Base-by-base conservation (phyloP, 495 filamentous ascomycete genomes). In the Penicillium cataractarum region DNA sequence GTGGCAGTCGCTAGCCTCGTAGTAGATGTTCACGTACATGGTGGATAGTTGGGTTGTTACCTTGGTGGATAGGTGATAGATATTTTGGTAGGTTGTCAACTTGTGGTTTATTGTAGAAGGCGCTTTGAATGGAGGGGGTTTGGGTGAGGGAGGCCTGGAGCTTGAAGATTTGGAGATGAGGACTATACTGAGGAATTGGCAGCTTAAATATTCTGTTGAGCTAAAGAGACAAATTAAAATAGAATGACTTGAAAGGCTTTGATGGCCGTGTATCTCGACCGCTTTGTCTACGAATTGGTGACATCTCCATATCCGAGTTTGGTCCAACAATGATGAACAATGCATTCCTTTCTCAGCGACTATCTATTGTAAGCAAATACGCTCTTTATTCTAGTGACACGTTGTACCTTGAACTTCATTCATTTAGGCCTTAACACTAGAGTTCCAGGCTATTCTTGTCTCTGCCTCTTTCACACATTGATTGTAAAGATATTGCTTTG, bases 21-120 rank as follows among this genome's bases (percentile, higher is more conserved):
- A 52, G 29, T 52, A 32, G 3, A 52, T 32, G 49, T 52, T 52
- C 13, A 52, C 49, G 27, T n/a, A 52, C 49, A 52, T 52, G 0
- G 24, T 32, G 12, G 2, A 15, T 19, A 32, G 8, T 5, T 32
- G 3, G 27, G 3, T 29, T 32, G 26, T 31, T 12, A 5, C 22
- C 12, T 46, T 46, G 42, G 3, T 8, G 39, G 9, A 46, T 46
- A 8, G 24, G 19, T 12, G 2, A 1, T 1, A 8, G 19, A 3
- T 21, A 12, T 46, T 8, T 46, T 22, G 42, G 19, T 24, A 4
- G 42, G 19, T 24, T 1, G 3, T 1, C 2, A 10, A 13, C 15
- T 24, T 10, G 21, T 2, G 42, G 10, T 46, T 2, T 3, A 12
- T 46, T 1, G 40, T 42, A 9, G 7, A 24, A 13, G 22, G 42